Evolutionary conservation across 1,284 basidiomycete species (phyloP).

Genomic region (Ceratobasidium sp.): DNA sequence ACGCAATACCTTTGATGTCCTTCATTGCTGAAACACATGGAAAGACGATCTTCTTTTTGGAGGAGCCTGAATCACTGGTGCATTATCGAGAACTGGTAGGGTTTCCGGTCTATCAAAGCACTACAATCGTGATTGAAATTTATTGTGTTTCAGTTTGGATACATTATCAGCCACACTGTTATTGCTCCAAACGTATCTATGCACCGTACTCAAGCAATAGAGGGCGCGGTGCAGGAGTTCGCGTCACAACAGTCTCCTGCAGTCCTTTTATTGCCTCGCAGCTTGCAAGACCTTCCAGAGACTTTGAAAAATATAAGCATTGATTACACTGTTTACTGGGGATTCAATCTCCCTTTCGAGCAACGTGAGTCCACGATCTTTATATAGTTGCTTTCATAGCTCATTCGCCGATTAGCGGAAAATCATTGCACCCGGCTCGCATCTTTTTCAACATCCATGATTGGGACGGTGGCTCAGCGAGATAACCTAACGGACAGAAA

Average conservation of each 20-base stretch:
- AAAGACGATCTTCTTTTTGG: neutral
- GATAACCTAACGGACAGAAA: neutral
- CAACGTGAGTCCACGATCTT: neutral
- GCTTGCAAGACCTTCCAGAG: neutral
- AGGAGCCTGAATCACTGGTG: neutral
- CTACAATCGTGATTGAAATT: too few relatives aligned
- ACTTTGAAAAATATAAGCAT: neutral
- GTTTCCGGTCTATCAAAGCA: neutral
- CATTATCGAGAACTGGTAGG: constrained; percentile 6
- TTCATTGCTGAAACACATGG: neutral
- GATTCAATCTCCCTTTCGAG: neutral
- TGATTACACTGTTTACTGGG: constrained; percentile 13
- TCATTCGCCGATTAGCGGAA: neutral
- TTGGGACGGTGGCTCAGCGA: neutral
- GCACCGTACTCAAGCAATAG: neutral
- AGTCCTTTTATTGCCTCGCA: neutral
- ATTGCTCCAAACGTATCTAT: neutral
- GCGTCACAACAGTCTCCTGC: neutral
- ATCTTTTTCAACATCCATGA: neutral
- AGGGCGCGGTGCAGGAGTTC: neutral
- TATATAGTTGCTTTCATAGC: neutral
- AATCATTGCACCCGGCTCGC: neutral
- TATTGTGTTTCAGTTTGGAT: neutral
- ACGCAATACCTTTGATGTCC: constrained; percentile 17
- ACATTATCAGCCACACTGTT: neutral